phyloP scores from a whole-genome alignment of 495 filamentous ascomycete species.

The Pyronema omphalodes region DNA sequence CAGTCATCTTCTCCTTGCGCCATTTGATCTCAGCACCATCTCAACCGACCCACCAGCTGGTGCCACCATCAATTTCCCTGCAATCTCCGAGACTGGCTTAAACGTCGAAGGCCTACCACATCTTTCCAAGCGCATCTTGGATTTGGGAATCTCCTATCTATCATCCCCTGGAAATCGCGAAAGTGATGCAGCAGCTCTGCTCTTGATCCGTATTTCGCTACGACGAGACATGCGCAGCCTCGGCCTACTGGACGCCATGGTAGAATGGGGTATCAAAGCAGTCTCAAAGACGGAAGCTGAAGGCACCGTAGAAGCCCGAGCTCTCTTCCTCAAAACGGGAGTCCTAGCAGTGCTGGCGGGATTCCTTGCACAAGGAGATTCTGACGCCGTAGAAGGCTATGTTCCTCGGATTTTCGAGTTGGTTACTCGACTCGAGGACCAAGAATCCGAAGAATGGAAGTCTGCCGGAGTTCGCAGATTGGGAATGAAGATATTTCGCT shows the following conservation, averaged over 20 bases:
- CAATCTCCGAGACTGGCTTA: constrained; percentile 12
- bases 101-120: constrained; percentile 37
- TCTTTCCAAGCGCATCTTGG: constrained; percentile 51
- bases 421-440: constrained; percentile 8
- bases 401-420: constrained; percentile 33
- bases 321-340: constrained; percentile 47
- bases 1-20: constrained; percentile 76
- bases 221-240: constrained; percentile 72
- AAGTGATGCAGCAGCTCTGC: constrained; percentile 59
- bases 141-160: constrained; percentile 52
- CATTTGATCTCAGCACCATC: constrained; percentile 76
- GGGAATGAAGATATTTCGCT: constrained; percentile 64
- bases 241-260: constrained; percentile 44
- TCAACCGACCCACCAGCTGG: constrained; percentile 39
- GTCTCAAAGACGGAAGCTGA: constrained; percentile 26
- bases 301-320: constrained; percentile 25
- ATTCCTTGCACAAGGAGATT: constrained; percentile 39
- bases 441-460: constrained; percentile 13
- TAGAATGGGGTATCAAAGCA: constrained; percentile 46
- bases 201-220: constrained; percentile 66
- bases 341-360: constrained; percentile 61
- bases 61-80: constrained; percentile 14
- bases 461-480: constrained; percentile 64
- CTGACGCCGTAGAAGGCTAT: constrained; percentile 34
- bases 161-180: constrained; percentile 56